A percentile compares a stretch with the other conserved stretches of the same genome.
Evolutionary conservation across 208 protist genomes (phyloP).

Genomic region (Trichomonas gallinae): DNA sequence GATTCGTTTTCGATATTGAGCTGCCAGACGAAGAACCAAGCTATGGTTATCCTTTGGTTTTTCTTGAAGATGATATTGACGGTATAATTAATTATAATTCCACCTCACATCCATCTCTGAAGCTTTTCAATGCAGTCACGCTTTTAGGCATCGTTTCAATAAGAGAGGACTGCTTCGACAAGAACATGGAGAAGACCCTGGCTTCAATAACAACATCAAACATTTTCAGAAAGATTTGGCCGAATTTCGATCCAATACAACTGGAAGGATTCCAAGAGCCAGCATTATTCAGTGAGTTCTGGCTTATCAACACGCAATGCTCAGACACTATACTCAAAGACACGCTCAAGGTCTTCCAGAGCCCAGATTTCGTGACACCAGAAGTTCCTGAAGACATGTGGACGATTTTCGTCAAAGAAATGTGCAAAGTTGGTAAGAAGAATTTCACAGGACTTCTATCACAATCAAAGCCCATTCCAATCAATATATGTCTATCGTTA

Average conservation of each 20-base stretch:
- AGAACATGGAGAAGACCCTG: background rate
- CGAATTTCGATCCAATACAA: background rate
- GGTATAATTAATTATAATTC: background rate
- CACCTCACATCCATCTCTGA: background rate
- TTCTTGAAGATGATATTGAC: background rate
- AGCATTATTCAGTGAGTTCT: background rate
- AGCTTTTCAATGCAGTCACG: background rate
- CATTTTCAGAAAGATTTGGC: background rate
- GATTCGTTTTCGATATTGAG: constrained; percentile 8
- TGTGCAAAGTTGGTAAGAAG: background rate
- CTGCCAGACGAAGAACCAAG: background rate
- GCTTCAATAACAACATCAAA: background rate
- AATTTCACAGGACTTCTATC: background rate
- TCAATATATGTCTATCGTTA: background rate
- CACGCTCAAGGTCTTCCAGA: background rate
- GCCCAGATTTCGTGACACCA: background rate
- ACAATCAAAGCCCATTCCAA: background rate
- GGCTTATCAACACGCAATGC: background rate
- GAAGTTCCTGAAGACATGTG: constrained; percentile 2
- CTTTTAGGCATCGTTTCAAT: background rate
- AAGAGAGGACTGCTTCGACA: background rate
- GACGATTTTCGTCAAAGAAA: background rate
- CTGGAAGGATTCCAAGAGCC: background rate
- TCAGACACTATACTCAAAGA: background rate
- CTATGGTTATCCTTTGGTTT: background rate